Conservation (phyloP, 371 early-diverging fungal species). For the Mucor velutinosus region DNA sequence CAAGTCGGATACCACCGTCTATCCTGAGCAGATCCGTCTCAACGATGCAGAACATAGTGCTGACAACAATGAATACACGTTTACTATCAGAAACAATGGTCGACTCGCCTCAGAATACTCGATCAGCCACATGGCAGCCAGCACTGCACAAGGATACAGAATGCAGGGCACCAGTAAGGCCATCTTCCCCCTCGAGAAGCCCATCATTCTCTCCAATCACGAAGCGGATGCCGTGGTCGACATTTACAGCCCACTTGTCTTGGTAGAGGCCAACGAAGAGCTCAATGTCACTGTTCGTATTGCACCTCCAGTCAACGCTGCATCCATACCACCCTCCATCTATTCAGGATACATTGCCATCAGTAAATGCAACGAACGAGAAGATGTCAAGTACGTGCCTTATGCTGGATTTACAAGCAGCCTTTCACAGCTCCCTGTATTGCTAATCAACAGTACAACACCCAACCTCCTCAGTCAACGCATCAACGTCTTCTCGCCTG, state of each 20-base stretch:
- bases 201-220: constrained; percentile 16
- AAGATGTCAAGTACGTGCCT: constrained; percentile 30
- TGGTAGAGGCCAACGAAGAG: constrained; percentile 26
- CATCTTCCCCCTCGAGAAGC: constrained; percentile 27
- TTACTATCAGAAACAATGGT: constrained; percentile 65
- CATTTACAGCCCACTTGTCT: constrained; percentile 15
- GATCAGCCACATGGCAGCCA: constrained; percentile 48
- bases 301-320: constrained; percentile 21
- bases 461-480: constrained; percentile 21
- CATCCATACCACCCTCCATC: constrained; percentile 28
- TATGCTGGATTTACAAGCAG: constrained; percentile 44
- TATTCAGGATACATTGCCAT: constrained; percentile 46
- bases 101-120: constrained; percentile 52
- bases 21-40: constrained; percentile 66
- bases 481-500: constrained; percentile 15
- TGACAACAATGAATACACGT: constrained; percentile 43
- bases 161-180: background rate
- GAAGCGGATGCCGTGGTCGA: constrained; percentile 32
- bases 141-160: constrained; percentile 47
- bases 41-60: constrained; percentile 58
- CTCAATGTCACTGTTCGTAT: constrained; percentile 33
- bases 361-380: constrained; percentile 7
- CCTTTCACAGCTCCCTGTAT: constrained; percentile 34
- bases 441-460: constrained; percentile 35
- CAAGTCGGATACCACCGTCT: constrained; percentile 47